Percentiles rank a stretch among this genome's conserved stretches.
These are phyloP conservation scores for Ceratocystis colombiana DNA, from an alignment of 2,329 filamentous ascomycete genomes.

Conservation along the genomic window DNA sequence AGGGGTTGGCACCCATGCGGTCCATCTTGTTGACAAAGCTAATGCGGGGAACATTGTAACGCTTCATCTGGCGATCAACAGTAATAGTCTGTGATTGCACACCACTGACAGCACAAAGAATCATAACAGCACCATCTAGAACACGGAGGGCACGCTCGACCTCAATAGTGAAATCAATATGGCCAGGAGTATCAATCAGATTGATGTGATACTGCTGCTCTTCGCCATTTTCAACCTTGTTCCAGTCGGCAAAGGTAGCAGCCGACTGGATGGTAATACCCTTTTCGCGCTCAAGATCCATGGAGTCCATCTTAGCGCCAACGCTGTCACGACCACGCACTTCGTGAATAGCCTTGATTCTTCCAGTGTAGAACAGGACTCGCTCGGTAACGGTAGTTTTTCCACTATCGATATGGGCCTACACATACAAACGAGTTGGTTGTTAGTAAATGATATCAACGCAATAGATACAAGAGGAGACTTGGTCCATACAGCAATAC, in stretches of 20 bases:
- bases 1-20: slow-evolving; percentile 94
- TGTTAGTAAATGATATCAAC: slow-evolving; percentile 10
- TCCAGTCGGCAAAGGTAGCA: slow-evolving; percentile 95
- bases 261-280: slow-evolving; percentile 98
- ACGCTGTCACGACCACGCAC: slow-evolving; percentile 90
- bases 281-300: slow-evolving; percentile 88
- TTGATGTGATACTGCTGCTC: slow-evolving; percentile 96
- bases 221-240: slow-evolving; percentile 70
- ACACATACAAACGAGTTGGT: slow-evolving; percentile 17
- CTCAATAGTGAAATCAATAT: slow-evolving; percentile 99
- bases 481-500: slow-evolving; percentile 65
- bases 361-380: slow-evolving; percentile 94
- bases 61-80: slow-evolving; percentile 95
- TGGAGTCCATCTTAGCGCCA: slow-evolving; percentile 98
- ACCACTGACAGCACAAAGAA: slow-evolving; percentile 91
- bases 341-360: slow-evolving; percentile 95
- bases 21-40: slow-evolving; percentile 99
- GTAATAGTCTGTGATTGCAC: slow-evolving; percentile 98
- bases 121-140: slow-evolving; percentile 94
- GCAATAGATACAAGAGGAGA: not conserved
- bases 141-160: slow-evolving; percentile 92
- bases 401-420: slow-evolving; percentile 96
- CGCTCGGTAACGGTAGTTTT: slow-evolving; percentile 96
- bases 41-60: slow-evolving; percentile 91
- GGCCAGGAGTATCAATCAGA: slow-evolving; percentile 94